Evolutionary conservation across 2,329 filamentous ascomycete species (phyloP), one percentile per base, ranked within the genome.

Genomic region (Arthrinium phaeospermum): DNA sequence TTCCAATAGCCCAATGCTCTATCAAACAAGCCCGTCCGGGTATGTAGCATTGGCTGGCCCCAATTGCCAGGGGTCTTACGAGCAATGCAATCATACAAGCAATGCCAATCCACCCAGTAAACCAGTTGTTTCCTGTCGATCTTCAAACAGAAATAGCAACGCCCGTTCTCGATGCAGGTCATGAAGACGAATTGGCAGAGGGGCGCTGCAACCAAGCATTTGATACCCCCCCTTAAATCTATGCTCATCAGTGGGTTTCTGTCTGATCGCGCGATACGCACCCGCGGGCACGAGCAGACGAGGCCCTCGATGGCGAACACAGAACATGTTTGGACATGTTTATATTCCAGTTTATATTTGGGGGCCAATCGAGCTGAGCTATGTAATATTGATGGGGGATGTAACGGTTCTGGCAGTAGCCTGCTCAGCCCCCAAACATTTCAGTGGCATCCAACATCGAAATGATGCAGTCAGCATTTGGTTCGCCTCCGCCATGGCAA

Each of bases 51-150:
- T 64, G 57, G 57, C 57, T 41, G 19, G 57, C 34, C 41, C 12
- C 12, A 64, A 41, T 41, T 41, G 34, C 22, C 57, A 64, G 57
- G 57, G 57, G 57, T 64, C 34, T 64, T n/a, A 64, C 34, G 30
- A 41, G 19, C 57, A 41, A 64, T 64, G 57, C 57, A 41, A 64
- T 64, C 57, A 64, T 41, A 41, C 57, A 64, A 64, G 34, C 57
- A 41, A 64, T 22, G 57, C 57, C 37, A 41, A 64, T 41, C 57
- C 57, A 64, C 57, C 57, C 57, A 64, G 57, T 64, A 64, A 64
- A 64, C 57, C 30, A 64, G 57, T 64, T 41, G 34, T 64, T 64
- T 64, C n/a, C 57, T 41, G 57, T 64, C 57, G 57, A 64, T 64
- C 57, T 64, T n/a, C 57, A 64, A 64, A 64, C 57, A 64, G 34